phyloP scores from a whole-genome alignment of 78 protist species.

The Protostelium mycophagum region DNA sequence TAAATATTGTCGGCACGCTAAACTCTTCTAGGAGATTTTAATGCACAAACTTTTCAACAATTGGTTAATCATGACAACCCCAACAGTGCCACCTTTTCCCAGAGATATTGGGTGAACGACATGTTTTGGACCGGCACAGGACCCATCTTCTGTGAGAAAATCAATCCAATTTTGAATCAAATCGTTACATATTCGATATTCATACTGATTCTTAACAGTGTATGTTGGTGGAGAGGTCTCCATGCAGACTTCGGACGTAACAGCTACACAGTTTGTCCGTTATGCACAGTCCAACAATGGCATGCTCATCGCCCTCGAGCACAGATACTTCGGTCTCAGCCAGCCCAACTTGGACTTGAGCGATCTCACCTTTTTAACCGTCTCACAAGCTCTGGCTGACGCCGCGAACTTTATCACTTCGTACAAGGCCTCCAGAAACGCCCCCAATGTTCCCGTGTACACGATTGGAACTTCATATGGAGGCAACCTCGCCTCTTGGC shows the following conservation, averaged over 20 bases:
- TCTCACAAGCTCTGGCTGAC: background rate
- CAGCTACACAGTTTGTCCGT: background rate
- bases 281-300: background rate
- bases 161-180: no score
- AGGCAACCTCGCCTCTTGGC: slow-evolving; percentile 47
- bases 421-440: background rate
- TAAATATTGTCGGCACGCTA: no score
- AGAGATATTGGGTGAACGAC: background rate
- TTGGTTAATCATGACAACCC: background rate
- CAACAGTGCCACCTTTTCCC: background rate
- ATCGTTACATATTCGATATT: background rate
- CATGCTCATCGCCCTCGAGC: background rate
- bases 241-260: background rate
- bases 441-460: background rate
- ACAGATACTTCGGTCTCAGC: background rate
- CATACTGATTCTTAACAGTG: background rate
- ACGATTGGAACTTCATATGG: slow-evolving; percentile 48
- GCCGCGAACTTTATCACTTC: background rate
- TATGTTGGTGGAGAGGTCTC: background rate
- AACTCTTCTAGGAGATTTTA: no score
- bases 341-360: background rate
- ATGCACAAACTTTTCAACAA: background rate
- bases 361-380: background rate
- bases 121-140: background rate
- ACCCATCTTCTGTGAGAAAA: background rate